Conservation (phyloP, 129 eudicot genomes). For the Tagetes erecta region DNA sequence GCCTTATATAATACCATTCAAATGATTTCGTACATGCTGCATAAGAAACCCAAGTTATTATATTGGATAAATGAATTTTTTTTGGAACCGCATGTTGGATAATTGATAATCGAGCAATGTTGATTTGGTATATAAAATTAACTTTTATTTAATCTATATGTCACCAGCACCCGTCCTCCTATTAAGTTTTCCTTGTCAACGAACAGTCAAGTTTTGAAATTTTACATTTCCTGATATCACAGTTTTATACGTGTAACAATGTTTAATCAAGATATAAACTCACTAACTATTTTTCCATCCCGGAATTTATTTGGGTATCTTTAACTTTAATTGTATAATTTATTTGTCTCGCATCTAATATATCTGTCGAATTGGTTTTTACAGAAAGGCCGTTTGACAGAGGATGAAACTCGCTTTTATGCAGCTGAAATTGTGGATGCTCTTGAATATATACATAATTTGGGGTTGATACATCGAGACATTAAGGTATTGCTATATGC, state of each 20-base stretch:
- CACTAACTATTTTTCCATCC: not conserved
- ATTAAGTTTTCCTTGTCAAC: not conserved
- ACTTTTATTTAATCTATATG: not conserved
- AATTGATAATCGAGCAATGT: not conserved
- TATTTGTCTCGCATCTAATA: conserved; percentile 22
- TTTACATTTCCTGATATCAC: not conserved
- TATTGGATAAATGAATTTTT: too few relatives aligned
- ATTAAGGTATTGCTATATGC: conserved; percentile 72
- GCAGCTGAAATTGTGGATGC: conserved; percentile 96
- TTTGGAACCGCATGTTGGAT: not conserved
- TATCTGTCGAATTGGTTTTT: conserved; percentile 7
- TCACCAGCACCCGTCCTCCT: not conserved
- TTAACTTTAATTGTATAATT: not conserved
- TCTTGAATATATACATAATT: conserved; percentile 84
- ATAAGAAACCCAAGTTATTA: too few relatives aligned
- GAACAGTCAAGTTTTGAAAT: not conserved
- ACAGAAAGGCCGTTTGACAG: conserved; percentile 90
- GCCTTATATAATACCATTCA: not conserved
- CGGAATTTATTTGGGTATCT: not conserved
- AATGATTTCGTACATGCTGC: not conserved
- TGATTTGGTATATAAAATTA: conserved; percentile 3
- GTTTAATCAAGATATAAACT: conserved; percentile 6
- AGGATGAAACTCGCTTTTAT: conserved; percentile 87
- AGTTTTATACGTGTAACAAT: conserved; percentile 17
- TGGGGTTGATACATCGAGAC: conserved; percentile 94